phyloP scores from a whole-genome alignment of 1,284 basidiomycete species.

The Apiotrichum domesticum region DNA sequence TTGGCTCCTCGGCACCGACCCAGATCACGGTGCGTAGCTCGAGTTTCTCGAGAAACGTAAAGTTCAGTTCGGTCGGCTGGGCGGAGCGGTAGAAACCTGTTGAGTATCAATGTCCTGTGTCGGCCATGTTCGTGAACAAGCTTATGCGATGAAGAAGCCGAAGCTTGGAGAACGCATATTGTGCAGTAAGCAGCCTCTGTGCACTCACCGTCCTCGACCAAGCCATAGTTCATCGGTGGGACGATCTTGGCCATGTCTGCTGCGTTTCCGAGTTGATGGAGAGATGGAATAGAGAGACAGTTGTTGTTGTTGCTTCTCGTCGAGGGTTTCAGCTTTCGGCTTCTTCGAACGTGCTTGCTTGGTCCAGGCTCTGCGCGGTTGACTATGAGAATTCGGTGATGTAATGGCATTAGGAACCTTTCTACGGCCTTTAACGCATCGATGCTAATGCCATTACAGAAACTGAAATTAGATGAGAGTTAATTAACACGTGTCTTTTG shows the following conservation, averaged over 20 bases:
- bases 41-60: constrained; percentile 53
- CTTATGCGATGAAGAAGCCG: no score
- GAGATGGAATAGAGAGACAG: no score
- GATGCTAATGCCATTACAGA: no score
- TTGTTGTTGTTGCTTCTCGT: no score
- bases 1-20: constrained; percentile 53
- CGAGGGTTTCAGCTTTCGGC: no score
- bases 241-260: constrained; percentile 44
- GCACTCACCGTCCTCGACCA: constrained; percentile 50
- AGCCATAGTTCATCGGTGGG: constrained; percentile 52
- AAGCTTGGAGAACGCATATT: no score
- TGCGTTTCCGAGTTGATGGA: no score
- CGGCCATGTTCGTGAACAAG: no score
- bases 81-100: constrained; percentile 51
- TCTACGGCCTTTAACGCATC: no score
- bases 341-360: background rate
- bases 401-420: background rate
- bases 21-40: constrained; percentile 51
- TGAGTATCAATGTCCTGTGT: background rate
- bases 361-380: background rate
- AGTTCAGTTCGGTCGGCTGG: constrained; percentile 53
- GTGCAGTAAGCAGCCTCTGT: no score
- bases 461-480: no score
- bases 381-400: background rate
- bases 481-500: background rate